Conservation (phyloP, 176 grass and related monocot genomes). For the Canna indica region DNA sequence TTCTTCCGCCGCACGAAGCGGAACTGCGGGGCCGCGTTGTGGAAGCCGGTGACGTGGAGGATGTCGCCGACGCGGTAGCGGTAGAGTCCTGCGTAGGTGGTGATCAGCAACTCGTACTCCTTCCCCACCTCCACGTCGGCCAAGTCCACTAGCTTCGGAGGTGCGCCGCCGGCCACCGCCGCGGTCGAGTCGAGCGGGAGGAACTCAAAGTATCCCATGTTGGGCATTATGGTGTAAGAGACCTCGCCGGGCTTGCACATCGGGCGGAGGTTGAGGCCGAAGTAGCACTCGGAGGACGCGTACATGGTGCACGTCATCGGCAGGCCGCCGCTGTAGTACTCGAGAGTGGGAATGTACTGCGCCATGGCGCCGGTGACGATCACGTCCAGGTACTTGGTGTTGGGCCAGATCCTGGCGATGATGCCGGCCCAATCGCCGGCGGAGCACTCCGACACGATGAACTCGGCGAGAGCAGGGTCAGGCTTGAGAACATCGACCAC, state of each 20-base stretch:
- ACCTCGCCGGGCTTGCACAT: conserved; percentile 84
- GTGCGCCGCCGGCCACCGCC: background rate
- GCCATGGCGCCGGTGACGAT: conserved; percentile 96
- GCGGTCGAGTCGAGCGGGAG: conserved; percentile 40
- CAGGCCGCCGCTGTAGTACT: conserved; percentile 76
- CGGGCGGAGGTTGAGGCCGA: conserved; percentile 85
- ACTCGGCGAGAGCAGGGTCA: conserved; percentile 35
- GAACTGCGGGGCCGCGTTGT: conserved; percentile 25
- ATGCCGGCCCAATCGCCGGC: conserved; percentile 60
- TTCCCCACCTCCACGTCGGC: conserved; percentile 11
- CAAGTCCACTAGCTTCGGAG: conserved; percentile 24
- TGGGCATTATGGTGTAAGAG: conserved; percentile 98
- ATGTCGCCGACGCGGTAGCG: conserved; percentile 26
- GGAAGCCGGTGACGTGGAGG: conserved; percentile 19
- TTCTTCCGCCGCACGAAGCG: conserved; percentile 20
- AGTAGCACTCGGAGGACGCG: conserved; percentile 95
- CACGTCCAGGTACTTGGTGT: conserved; percentile 97
- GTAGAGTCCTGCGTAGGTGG: conserved; percentile 21
- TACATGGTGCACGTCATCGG: conserved; percentile 99
- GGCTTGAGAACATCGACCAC: conserved; percentile 50
- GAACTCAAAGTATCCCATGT: conserved; percentile 98
- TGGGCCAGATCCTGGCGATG: conserved; percentile 73
- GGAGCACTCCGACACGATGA: conserved; percentile 32
- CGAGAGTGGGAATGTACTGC: conserved; percentile 92
- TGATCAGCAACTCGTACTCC: conserved; percentile 29